A percentile compares a stretch with the other conserved stretches of the same genome.
phyloP scores from a whole-genome alignment of 2,329 filamentous ascomycete genomes.

The Penicillium hesseltinei region DNA sequence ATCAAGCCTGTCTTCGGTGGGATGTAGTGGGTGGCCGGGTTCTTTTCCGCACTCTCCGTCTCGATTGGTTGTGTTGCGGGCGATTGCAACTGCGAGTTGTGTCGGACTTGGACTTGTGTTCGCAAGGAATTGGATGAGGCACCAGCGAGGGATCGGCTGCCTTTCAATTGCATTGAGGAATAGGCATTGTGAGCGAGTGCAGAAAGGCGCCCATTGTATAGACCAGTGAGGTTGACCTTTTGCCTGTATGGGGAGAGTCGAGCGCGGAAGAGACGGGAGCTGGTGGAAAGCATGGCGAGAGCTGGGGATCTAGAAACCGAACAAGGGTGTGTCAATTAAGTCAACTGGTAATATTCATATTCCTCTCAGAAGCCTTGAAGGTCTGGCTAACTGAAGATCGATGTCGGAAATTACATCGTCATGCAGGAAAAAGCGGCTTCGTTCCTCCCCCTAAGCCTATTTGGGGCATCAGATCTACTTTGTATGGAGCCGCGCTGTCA shows the following conservation, averaged over 20 bases:
- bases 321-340: neutral
- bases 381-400: neutral
- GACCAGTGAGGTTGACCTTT: conserved; percentile 3
- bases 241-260: conserved; percentile 11
- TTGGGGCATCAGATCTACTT: conserved; percentile 6
- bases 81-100: conserved; percentile 10
- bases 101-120: neutral
- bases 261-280: conserved; percentile 9
- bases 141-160: neutral
- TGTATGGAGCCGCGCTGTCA: neutral
- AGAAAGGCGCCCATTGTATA: conserved; percentile 7
- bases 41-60: conserved; percentile 7
- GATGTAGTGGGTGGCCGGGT: conserved; percentile 38
- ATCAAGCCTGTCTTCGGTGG: conserved; percentile 48
- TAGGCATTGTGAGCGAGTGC: neutral
- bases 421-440: conserved; percentile 8
- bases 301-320: neutral
- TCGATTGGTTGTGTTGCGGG: conserved; percentile 4
- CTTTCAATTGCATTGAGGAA: neutral
- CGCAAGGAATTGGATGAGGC: neutral
- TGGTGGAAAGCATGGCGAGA: conserved; percentile 9
- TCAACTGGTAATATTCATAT: conserved; percentile 10
- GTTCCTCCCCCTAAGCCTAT: conserved; percentile 13
- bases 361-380: neutral
- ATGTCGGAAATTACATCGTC: neutral